These are phyloP conservation scores for Lupinus albus DNA, from an alignment of 306 rosid genomes.

Conservation along the genomic window DNA sequence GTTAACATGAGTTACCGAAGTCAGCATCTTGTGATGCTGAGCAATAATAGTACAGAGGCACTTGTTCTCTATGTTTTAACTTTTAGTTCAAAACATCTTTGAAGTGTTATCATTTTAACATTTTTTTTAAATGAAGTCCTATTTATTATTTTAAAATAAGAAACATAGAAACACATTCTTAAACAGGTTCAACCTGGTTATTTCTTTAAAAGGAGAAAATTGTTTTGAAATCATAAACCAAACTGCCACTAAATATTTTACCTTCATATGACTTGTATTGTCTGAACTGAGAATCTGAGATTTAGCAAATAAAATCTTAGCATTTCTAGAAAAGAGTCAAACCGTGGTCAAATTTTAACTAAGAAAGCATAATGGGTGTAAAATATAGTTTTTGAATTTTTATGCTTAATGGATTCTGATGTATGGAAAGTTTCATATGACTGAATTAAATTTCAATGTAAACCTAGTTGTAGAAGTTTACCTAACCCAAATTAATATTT, in stretches of 20 bases:
- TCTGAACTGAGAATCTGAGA: constrained; percentile 6
- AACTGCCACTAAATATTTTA: constrained; percentile 1
- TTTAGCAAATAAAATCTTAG: constrained; percentile 16
- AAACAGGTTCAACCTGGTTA: constrained; percentile 7
- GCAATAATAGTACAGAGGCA: no score
- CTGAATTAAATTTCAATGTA: constrained; percentile 30
- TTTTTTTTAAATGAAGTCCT: background rate
- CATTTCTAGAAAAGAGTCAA: background rate
- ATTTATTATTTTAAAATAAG: constrained; percentile 17
- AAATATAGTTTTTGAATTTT: constrained; percentile 5
- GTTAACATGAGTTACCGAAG: no score
- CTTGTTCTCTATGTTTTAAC: no score
- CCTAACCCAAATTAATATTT: constrained; percentile 6
- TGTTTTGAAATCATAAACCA: constrained; percentile 9
- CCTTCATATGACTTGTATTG: constrained; percentile 8
- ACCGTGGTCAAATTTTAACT: constrained; percentile 6
- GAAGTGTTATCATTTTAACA: no score
- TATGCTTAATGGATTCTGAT: constrained; percentile 14
- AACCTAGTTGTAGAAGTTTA: constrained; percentile 2
- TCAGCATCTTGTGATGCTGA: no score
- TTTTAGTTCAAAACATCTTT: no score
- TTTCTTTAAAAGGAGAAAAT: background rate
- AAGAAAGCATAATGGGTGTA: constrained; percentile 12
- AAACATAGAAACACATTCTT: constrained; percentile 11
- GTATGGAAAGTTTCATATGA: constrained; percentile 28